phyloP scores from a whole-genome alignment of 192 early-diverging fungal genomes.

The Mortierella antarctica region DNA sequence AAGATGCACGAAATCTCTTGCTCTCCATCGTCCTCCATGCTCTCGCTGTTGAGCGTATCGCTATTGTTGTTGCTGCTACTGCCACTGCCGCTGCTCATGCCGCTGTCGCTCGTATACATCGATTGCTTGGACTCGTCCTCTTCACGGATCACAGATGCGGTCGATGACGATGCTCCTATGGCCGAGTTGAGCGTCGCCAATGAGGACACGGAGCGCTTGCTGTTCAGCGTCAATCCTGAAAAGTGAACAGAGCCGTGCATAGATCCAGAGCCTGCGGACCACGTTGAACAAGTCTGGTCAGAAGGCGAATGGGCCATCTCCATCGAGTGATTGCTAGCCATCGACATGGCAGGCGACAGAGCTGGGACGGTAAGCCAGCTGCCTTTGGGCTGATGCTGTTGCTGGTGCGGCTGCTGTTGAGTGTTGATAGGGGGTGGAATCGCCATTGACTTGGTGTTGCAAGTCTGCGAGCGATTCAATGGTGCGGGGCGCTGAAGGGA shows the following conservation, averaged over 20 bases:
- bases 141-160: slow-evolving; percentile 18
- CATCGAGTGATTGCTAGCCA: slow-evolving; percentile 36
- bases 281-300: slow-evolving; percentile 22
- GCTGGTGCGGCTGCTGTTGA: neutral
- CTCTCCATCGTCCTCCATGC: slow-evolving; percentile 23
- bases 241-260: slow-evolving; percentile 27
- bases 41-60: neutral
- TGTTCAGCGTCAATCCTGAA: slow-evolving; percentile 9
- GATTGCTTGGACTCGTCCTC: slow-evolving; percentile 19
- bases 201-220: slow-evolving; percentile 32
- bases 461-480: slow-evolving; percentile 26
- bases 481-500: slow-evolving; percentile 32
- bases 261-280: slow-evolving; percentile 24
- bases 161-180: neutral
- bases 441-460: slow-evolving; percentile 24
- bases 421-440: slow-evolving; percentile 10
- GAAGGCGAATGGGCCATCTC: slow-evolving; percentile 43
- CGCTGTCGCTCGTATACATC: neutral
- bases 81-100: neutral
- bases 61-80: neutral
- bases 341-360: slow-evolving; percentile 18
- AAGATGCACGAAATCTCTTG: slow-evolving; percentile 67
- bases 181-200: slow-evolving; percentile 23
- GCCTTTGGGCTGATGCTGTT: slow-evolving; percentile 18
- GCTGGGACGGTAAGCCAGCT: slow-evolving; percentile 40